A percentile compares a stretch with the other conserved stretches of the same genome.
These are phyloP conservation scores for Botryotinia globosa DNA, from an alignment of 2,329 filamentous ascomycete species.

Conservation along the genomic window DNA sequence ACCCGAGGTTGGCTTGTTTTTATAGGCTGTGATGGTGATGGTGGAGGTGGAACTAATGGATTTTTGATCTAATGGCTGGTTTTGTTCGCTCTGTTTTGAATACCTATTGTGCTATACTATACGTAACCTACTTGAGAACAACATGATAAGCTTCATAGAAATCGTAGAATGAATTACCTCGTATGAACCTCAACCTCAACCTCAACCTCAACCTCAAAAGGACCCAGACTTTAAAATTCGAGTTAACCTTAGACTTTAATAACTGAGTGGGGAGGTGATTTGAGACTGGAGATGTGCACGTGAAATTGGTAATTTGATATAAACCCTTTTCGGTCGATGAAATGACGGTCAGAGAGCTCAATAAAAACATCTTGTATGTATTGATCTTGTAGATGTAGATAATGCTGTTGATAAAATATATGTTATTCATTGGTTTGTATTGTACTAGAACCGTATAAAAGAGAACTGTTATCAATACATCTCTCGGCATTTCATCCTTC, in stretches of 20 bases:
- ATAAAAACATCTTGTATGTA: background rate
- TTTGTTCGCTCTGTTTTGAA: background rate
- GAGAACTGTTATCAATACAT: background rate
- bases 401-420: background rate
- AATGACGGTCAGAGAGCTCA: background rate
- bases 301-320: no score
- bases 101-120: background rate
- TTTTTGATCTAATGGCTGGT: background rate
- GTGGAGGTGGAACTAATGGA: background rate
- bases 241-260: background rate
- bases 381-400: background rate
- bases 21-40: background rate
- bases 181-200: background rate
- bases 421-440: background rate
- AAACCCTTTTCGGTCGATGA: background rate
- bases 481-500: background rate
- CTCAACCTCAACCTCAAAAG: background rate
- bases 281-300: background rate
- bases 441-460: background rate
- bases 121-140: background rate
- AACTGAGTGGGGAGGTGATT: background rate
- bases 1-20: background rate
- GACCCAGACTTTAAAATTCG: background rate
- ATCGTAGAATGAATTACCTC: background rate
- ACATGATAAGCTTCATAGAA: no score